Percentiles rank a stretch among this genome's conserved stretches.
Evolutionary conservation across 2,329 filamentous ascomycete species (phyloP).

Genomic region (Aspergillus fischeri): DNA sequence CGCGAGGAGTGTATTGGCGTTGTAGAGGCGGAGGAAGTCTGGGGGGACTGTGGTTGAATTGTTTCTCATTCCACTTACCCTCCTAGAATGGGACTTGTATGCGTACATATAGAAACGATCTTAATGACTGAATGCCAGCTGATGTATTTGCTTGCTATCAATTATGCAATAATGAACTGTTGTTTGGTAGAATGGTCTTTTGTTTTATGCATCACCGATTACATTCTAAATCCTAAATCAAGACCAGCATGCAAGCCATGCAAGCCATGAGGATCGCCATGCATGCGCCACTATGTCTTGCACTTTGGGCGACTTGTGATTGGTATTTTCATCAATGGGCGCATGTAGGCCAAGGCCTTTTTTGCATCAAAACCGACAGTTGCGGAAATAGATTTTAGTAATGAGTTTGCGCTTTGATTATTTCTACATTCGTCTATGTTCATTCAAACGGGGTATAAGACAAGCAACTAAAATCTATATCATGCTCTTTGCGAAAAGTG

Average conservation of each 20-base stretch:
- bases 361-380: neutral
- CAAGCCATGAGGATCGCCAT: too few relatives aligned
- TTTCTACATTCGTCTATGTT: neutral
- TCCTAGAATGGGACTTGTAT: neutral
- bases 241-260: neutral
- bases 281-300: constrained; percentile 3
- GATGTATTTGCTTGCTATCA: neutral
- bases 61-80: neutral
- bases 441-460: neutral
- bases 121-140: neutral
- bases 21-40: constrained; percentile 30
- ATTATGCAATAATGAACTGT: too few relatives aligned
- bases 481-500: neutral
- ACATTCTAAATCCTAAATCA: too few relatives aligned
- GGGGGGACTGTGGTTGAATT: constrained; percentile 10
- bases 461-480: neutral
- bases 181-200: neutral
- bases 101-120: neutral
- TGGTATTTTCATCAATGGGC: neutral
- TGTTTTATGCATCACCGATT: neutral
- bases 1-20: constrained; percentile 26
- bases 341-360: neutral
- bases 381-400: neutral
- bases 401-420: neutral
- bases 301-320: neutral